phyloP scores from a whole-genome alignment of 2,329 filamentous ascomycete genomes.

The Epichloe sp. region DNA sequence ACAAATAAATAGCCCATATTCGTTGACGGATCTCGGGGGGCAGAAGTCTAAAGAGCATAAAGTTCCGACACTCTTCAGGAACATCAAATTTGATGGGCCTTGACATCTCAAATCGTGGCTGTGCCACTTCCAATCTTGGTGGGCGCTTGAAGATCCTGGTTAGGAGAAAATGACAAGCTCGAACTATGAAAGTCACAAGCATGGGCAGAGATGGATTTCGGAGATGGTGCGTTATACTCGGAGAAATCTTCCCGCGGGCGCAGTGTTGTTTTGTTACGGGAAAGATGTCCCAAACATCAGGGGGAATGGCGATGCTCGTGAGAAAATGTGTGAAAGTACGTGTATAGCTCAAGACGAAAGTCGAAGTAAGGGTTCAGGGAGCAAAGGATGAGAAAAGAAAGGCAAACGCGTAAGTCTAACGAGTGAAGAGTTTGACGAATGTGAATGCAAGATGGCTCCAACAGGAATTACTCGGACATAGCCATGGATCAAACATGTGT shows the following conservation, averaged over 20 bases:
- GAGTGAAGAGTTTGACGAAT: background rate
- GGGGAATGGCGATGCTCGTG: background rate
- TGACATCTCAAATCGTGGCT: background rate
- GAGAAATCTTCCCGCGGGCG: background rate
- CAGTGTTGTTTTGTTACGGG: background rate
- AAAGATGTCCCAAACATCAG: background rate
- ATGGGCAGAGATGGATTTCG: background rate
- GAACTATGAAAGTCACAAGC: background rate
- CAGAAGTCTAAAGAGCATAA: conserved; percentile 19
- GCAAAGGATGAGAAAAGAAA: background rate
- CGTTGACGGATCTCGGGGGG: conserved; percentile 22
- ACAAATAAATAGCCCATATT: conserved; percentile 20
- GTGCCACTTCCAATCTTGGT: background rate
- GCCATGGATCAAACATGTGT: background rate
- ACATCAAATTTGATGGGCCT: conserved; percentile 15
- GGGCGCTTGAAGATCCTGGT: background rate
- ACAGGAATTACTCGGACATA: background rate
- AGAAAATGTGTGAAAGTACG: background rate
- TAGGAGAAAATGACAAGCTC: background rate
- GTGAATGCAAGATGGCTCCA: background rate
- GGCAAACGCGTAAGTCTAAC: background rate
- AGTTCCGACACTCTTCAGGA: conserved; percentile 18
- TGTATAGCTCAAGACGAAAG: background rate
- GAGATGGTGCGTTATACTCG: no score
- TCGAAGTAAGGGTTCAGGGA: background rate